These are phyloP conservation scores for Pleurotus cornucopiae DNA, from an alignment of 768 basidiomycete genomes.

Conservation along the genomic window DNA sequence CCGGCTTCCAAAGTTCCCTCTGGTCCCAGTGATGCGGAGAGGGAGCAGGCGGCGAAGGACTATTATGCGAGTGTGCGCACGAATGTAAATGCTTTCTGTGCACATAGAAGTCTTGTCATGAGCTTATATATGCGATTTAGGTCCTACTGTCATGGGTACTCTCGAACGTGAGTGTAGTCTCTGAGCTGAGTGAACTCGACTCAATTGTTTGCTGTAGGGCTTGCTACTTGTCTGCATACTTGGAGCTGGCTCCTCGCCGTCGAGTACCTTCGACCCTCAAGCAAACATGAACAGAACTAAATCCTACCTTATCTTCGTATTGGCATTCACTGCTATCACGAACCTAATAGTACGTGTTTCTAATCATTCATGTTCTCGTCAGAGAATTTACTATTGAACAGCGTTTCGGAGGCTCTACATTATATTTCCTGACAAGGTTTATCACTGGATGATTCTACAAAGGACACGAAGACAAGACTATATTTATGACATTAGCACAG, in stretches of 20 bases:
- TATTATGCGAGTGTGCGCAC: slow-evolving; percentile 88
- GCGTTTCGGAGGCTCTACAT: slow-evolving; percentile 26
- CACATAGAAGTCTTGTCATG: neutral
- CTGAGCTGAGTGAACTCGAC: neutral
- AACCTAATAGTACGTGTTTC: slow-evolving; percentile 48
- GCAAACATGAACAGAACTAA: slow-evolving; percentile 55
- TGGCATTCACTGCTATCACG: slow-evolving; percentile 77
- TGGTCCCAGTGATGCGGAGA: slow-evolving; percentile 48
- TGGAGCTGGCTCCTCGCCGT: slow-evolving; percentile 43
- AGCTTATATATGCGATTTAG: slow-evolving; percentile 20
- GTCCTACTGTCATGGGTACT: slow-evolving; percentile 79
- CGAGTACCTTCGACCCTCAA: slow-evolving; percentile 54
- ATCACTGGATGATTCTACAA: slow-evolving; percentile 19
- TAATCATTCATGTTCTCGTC: neutral
- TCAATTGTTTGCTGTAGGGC: slow-evolving; percentile 4
- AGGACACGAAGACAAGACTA: slow-evolving; percentile 5
- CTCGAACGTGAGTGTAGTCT: slow-evolving; percentile 57
- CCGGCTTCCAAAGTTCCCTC: slow-evolving; percentile 21
- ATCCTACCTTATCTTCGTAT: slow-evolving; percentile 74
- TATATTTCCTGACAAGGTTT: slow-evolving; percentile 24
- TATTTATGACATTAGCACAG: neutral
- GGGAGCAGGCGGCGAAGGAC: slow-evolving; percentile 72
- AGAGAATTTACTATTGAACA: slow-evolving; percentile 10
- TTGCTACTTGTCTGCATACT: slow-evolving; percentile 68
- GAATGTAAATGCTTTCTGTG: slow-evolving; percentile 41